phyloP scores from a whole-genome alignment of 139 green algal genomes.

The Picochlorum sp. region DNA sequence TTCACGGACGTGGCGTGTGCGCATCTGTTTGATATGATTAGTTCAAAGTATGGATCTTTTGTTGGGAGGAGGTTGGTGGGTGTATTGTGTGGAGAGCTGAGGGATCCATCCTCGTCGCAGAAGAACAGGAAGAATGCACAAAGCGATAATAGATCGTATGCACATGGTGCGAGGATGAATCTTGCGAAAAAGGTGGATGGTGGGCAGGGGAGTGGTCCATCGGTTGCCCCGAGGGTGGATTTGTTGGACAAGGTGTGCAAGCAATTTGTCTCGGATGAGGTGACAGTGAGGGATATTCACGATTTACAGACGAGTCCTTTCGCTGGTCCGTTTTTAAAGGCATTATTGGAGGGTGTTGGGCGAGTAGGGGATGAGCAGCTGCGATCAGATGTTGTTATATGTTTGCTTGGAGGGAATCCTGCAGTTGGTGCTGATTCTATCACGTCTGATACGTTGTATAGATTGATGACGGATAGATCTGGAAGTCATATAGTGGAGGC shows the following conservation, averaged over 20 bases:
- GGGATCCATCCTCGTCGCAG: not conserved
- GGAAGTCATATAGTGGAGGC: conserved; percentile 54
- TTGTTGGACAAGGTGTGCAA: conserved; percentile 15
- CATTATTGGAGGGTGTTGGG: conserved; percentile 35
- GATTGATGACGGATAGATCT: conserved; percentile 38
- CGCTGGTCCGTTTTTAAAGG: conserved; percentile 55
- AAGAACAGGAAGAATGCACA: not conserved
- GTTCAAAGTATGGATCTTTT: conserved; percentile 48
- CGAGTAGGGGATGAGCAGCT: conserved; percentile 21
- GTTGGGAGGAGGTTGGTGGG: conserved; percentile 55
- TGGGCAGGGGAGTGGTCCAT: too few species aligned
- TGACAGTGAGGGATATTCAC: conserved; percentile 18
- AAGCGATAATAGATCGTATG: not conserved
- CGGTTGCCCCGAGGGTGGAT: not conserved
- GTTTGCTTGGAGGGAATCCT: conserved; percentile 35
- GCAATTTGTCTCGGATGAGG: conserved; percentile 32
- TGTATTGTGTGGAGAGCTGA: conserved; percentile 21
- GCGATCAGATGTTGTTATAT: conserved; percentile 34
- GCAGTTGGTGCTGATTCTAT: conserved; percentile 23
- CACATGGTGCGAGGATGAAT: not conserved
- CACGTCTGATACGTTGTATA: conserved; percentile 23
- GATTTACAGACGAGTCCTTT: conserved; percentile 43
- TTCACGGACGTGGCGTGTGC: conserved; percentile 10
- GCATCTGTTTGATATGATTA: conserved; percentile 37
- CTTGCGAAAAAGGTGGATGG: not conserved